Percentiles rank a stretch among this genome's conserved stretches.
Evolutionary conservation across 179 eudicot genomes (phyloP).

Genomic region (Spinacia oleracea): DNA sequence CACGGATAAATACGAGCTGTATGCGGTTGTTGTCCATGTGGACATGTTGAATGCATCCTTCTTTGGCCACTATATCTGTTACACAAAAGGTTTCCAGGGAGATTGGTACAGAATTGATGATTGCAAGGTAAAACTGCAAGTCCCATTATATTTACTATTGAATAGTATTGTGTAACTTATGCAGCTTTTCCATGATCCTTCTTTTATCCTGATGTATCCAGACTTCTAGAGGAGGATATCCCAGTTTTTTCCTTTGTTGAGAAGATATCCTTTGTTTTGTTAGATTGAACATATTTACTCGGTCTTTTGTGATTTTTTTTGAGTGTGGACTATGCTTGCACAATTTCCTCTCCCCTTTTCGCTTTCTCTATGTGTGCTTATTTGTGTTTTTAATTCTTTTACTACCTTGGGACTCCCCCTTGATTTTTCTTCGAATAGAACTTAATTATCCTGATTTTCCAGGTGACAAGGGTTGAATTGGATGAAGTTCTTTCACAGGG

Average conservation of each 20-base stretch:
- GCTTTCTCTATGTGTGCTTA: background rate
- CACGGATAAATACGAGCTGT: slow-evolving; percentile 63
- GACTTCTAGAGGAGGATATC: background rate
- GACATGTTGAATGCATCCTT: slow-evolving; percentile 95
- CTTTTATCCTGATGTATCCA: background rate
- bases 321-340: background rate
- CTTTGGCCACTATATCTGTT: slow-evolving; percentile 92
- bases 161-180: background rate
- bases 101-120: slow-evolving; percentile 92
- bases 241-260: too few species aligned
- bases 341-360: too few species aligned
- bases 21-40: slow-evolving; percentile 87
- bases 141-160: background rate
- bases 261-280: background rate
- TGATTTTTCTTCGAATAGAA: background rate
- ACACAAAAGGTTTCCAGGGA: slow-evolving; percentile 72
- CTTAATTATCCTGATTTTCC: slow-evolving; percentile 17
- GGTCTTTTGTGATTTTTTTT: background rate
- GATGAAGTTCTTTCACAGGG: slow-evolving; percentile 94
- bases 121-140: slow-evolving; percentile 60
- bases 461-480: slow-evolving; percentile 76
- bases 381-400: background rate
- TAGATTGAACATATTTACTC: background rate
- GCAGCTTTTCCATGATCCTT: background rate
- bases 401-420: background rate